Conservation (phyloP, 345 rosid genomes). For the Mallotus nudiflorus region DNA sequence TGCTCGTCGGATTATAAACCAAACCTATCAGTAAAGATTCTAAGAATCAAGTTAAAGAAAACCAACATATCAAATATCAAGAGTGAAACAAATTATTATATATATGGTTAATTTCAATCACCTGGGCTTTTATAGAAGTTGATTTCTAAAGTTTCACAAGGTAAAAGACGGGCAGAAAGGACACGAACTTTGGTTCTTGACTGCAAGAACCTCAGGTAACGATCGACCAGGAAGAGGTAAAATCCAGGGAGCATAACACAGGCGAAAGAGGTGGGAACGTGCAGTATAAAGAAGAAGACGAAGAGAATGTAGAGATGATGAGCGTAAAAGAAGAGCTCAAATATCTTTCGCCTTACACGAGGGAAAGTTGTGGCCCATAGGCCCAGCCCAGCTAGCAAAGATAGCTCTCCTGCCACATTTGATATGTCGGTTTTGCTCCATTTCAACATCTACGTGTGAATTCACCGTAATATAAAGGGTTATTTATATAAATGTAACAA, state of each 20-base stretch:
- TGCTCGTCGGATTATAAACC: conserved; percentile 67
- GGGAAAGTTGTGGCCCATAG: conserved; percentile 78
- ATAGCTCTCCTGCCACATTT: conserved; percentile 67
- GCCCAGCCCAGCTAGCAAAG: conserved; percentile 54
- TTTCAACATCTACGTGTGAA: conserved; percentile 44
- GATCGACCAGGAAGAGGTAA: conserved; percentile 76
- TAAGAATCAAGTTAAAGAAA: not conserved
- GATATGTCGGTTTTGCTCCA: conserved; percentile 50
- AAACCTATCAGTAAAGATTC: conserved; percentile 39
- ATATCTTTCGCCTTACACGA: conserved; percentile 49
- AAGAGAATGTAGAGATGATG: conserved; percentile 72
- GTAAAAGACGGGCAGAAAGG: conserved; percentile 66
- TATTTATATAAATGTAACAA: no score
- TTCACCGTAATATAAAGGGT: no score
- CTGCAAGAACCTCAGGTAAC: conserved; percentile 72
- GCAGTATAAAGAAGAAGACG: conserved; percentile 62
- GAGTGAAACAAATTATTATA: not conserved
- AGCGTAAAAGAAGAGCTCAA: conserved; percentile 80
- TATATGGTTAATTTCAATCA: no score
- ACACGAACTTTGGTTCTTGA: conserved; percentile 49
- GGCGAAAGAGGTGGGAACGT: conserved; percentile 57
- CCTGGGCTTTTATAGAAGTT: conserved; percentile 68
- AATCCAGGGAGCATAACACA: conserved; percentile 66
- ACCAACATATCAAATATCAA: not conserved
- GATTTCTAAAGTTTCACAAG: conserved; percentile 60